These are phyloP conservation scores for Exophiala phaeomuriformis DNA, from an alignment of 2,329 filamentous ascomycete genomes.

Conservation along the genomic window DNA sequence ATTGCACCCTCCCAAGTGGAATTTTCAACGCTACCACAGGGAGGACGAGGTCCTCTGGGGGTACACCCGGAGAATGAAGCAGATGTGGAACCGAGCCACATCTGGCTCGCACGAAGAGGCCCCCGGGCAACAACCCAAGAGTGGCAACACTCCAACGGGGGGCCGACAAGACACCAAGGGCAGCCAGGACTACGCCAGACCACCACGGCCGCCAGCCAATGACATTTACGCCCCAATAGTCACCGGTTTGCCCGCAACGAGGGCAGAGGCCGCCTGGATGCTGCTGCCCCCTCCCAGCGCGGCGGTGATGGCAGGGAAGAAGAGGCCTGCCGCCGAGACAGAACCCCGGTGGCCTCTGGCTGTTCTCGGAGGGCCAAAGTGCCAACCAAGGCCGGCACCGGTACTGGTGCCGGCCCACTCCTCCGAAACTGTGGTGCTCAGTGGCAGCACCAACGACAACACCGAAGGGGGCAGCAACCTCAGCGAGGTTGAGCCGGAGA, in stretches of 20 bases:
- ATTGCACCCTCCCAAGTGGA: slow-evolving; percentile 56
- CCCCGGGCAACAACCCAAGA: background rate
- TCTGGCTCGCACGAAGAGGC: slow-evolving; percentile 4
- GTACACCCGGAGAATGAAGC: slow-evolving; percentile 20
- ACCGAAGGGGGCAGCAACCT: background rate
- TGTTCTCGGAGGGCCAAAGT: slow-evolving; percentile 17
- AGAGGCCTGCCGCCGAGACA: slow-evolving; percentile 34
- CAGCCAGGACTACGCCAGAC: slow-evolving; percentile 51
- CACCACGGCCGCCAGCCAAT: slow-evolving; percentile 66
- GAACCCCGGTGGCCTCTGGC: slow-evolving; percentile 22
- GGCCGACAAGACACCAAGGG: slow-evolving; percentile 32
- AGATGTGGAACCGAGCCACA: slow-evolving; percentile 24
- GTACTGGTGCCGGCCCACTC: slow-evolving; percentile 2
- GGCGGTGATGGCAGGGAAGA: slow-evolving; percentile 83
- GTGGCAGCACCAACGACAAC: background rate
- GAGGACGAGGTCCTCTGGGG: slow-evolving; percentile 87
- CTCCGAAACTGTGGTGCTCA: slow-evolving; percentile 10
- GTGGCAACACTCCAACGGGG: slow-evolving; percentile 26
- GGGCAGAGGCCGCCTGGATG: slow-evolving; percentile 79
- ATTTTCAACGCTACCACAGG: slow-evolving; percentile 70
- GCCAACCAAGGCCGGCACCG: background rate
- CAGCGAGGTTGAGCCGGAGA: slow-evolving; percentile 3
- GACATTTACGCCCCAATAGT: slow-evolving; percentile 81
- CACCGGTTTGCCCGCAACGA: slow-evolving; percentile 62
- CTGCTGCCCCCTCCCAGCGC: slow-evolving; percentile 83